Percentiles rank a stretch among this genome's conserved stretches.
Evolutionary conservation across 192 early-diverging fungal species (phyloP).

Genomic region (Mortierella antarctica): DNA sequence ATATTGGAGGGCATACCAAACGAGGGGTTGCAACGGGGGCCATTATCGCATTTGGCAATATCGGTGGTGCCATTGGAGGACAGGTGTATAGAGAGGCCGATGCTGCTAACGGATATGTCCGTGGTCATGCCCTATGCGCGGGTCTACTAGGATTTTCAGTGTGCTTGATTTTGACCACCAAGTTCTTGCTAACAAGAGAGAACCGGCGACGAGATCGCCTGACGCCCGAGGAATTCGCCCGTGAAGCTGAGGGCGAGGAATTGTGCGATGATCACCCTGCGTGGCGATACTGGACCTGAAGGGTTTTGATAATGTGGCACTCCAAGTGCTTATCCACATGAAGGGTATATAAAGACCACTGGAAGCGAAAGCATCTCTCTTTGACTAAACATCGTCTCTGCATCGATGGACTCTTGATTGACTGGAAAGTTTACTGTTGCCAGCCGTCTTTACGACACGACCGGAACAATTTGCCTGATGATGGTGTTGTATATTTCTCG

Average conservation of each 20-base stretch:
- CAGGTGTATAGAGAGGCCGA: constrained; percentile 75
- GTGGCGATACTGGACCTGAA: constrained; percentile 26
- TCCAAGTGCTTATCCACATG: not conserved
- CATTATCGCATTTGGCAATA: constrained; percentile 73
- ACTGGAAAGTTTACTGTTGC: too few species aligned
- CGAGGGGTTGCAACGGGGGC: constrained; percentile 69
- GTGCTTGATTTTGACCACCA: constrained; percentile 58
- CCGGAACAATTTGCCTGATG: too few species aligned
- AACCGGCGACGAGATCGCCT: constrained; percentile 64
- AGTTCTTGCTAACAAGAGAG: constrained; percentile 64
- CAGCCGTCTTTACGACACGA: too few species aligned
- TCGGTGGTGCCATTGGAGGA: constrained; percentile 75
- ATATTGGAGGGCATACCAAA: constrained; percentile 79
- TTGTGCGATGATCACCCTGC: constrained; percentile 54
- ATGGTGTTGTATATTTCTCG: too few species aligned
- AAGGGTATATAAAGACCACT: not conserved
- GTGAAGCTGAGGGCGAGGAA: constrained; percentile 53
- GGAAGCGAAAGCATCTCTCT: too few species aligned
- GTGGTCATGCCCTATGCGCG: constrained; percentile 58
- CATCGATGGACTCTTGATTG: too few species aligned
- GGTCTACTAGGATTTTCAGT: constrained; percentile 57
- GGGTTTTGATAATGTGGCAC: not conserved
- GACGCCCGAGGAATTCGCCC: constrained; percentile 54
- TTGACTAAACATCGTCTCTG: too few species aligned
- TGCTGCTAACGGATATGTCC: constrained; percentile 59